Evolutionary conservation across 1,284 basidiomycete species (phyloP).

Genomic region (Trametes pubescens): DNA sequence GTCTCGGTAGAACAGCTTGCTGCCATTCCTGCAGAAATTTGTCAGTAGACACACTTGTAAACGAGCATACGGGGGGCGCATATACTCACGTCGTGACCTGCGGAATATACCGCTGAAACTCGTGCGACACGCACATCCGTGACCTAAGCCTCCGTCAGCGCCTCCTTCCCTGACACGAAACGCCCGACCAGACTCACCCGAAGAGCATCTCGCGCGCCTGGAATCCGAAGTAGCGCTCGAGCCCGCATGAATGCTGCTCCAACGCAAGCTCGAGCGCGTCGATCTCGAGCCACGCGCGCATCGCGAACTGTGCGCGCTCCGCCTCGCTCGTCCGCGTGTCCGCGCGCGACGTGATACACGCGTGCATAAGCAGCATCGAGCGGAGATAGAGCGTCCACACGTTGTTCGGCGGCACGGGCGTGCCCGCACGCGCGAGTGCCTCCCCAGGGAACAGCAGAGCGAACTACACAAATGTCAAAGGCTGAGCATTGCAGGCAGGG

Average conservation of each 20-base stretch:
- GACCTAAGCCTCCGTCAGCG: conserved; percentile 51
- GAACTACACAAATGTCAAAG: conserved; percentile 52
- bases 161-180: conserved; percentile 45
- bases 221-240: conserved; percentile 72
- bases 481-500: not conserved
- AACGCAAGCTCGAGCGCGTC: conserved; percentile 70
- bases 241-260: conserved; percentile 67
- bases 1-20: conserved; percentile 59
- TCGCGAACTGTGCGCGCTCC: conserved; percentile 67
- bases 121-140: conserved; percentile 73
- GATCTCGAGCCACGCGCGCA: conserved; percentile 75
- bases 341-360: conserved; percentile 65
- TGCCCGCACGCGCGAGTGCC: conserved; percentile 46
- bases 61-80: no score
- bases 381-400: conserved; percentile 77
- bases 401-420: conserved; percentile 50
- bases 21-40: conserved; percentile 51
- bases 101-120: conserved; percentile 72
- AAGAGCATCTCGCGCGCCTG: conserved; percentile 77
- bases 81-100: conserved; percentile 61
- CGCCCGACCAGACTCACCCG: conserved; percentile 66
- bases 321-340: conserved; percentile 50
- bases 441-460: conserved; percentile 77
- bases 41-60: not conserved
- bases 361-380: conserved; percentile 76